Conservation (phyloP, 495 filamentous ascomycete genomes). For the Aspergillus diversus region DNA sequence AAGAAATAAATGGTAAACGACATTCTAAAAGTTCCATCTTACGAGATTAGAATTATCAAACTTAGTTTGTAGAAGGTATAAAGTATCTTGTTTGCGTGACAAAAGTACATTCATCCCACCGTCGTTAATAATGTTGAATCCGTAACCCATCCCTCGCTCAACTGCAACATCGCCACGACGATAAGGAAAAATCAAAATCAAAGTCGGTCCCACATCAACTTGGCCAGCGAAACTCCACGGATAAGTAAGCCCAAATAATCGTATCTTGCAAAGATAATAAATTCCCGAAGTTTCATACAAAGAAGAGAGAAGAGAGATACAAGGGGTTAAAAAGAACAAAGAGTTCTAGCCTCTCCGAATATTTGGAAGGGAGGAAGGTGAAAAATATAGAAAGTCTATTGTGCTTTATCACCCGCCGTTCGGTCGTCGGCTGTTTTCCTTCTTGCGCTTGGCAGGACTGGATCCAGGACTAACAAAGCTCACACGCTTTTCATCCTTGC, state of each 20-base stretch:
- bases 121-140: constrained; percentile 2
- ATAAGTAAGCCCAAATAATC: background rate
- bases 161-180: background rate
- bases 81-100: background rate
- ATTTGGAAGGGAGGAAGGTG: constrained; percentile 13
- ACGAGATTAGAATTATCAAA: background rate
- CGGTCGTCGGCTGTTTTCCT: constrained; percentile 29
- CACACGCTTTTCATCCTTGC: constrained; percentile 50
- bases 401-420: constrained; percentile 20
- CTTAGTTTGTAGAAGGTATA: background rate
- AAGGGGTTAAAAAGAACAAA: constrained; percentile 12
- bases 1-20: background rate
- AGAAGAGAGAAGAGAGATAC: constrained; percentile 16
- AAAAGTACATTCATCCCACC: background rate
- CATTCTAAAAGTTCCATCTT: no score
- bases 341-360: constrained; percentile 10
- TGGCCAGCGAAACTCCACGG: constrained; percentile 1
- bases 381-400: constrained; percentile 23
- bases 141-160: background rate
- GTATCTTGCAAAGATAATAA: constrained; percentile 9
- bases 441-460: constrained; percentile 33
- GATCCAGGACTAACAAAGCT: constrained; percentile 49
- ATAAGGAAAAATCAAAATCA: no score
- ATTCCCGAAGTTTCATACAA: constrained; percentile 27
- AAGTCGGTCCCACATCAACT: background rate